Base-by-base conservation (phyloP, 2,329 filamentous ascomycete genomes). In the Exophiala oligosperma region DNA sequence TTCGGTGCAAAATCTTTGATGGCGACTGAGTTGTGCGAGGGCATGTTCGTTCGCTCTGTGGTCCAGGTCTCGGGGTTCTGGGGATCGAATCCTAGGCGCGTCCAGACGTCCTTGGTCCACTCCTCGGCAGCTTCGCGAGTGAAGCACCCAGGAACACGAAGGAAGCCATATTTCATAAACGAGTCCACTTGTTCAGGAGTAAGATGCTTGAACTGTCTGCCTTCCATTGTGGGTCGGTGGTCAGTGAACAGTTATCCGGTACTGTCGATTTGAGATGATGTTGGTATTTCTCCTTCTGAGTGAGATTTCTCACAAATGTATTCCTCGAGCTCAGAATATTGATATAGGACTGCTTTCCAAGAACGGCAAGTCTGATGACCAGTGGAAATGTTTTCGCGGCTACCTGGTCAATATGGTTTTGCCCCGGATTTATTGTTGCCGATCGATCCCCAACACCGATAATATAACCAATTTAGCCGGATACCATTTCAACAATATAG, bases 21-120 rank as follows among this genome's bases (percentile, higher is more conserved):
- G 57, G 79, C 73, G 59, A 86, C 83, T 32, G 73, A 70, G n/a
- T 73, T 75, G 72, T 87, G 85, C 26, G 72, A 74, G 0, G 85
- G 85, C 86, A 90, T 88, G 73, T 89, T 84, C 54, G 77, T 84
- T 47, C 84, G 79, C 64, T 83, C 79, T 1, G 74, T 74, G n/a
- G 76, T 78, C 87, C 87, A 90, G 32, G 87, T 90, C 1, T 78
- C 77, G 68, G 83, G 84, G 71, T 90, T 84, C 2, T 78, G 76
- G 0, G 85, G 80, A 47, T 82, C 80, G 79, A 88, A 86, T 26
- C 84, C 86, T 4, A 90, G 78, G 8, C 87, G 79, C 0, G 81
- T 83, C 87, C 87, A 90, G 37, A 89, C 66, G 17, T 75, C 75
- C 9, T 71, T 66, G 2, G 78, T 79, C 62, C 80, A 78, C 43